Base-by-base conservation (phyloP, 495 filamentous ascomycete species). In the Penicillium waksmanii region DNA sequence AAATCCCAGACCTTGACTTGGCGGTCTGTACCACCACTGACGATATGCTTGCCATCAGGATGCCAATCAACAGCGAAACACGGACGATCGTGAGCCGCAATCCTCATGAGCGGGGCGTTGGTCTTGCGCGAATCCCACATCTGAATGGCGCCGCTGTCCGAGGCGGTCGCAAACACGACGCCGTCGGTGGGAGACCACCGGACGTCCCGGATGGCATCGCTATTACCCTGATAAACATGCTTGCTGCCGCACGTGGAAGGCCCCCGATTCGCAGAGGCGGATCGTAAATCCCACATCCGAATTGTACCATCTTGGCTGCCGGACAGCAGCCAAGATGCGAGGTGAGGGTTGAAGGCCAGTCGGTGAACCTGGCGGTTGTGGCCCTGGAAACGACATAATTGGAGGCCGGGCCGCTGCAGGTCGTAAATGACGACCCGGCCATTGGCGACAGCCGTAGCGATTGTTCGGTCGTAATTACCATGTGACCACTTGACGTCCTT, bases 1-100 rank as follows among this genome's bases (percentile, higher is more conserved):
- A 97, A 83, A 71, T 98, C 92, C 96, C 96, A 98, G 34, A 98
- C 86, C 67, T 93, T 87, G 63, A 96, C 89, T 51, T 87, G 89
- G 59, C 86, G 85, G 69, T 98, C 95, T 23, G 84, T 80, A 38
- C 93, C 89, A 23, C 89, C 92, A 67, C 91, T 96, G 38, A 89
- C 87, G 15, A 96, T 78, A 71, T 98, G 90, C 58, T 90, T 90
- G 31, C 95, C 95, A 71, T 97, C 94, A 1, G 92, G 92, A 68
- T 98, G 95, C 95, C 96, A 98, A 63, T 96, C 91, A 49, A 98
- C 87, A 5, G 91, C 82, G 56, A 85, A 87, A 66, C 90, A 96
- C 0, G 87, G 83, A 43, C 86, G 89, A 63, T 89, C 84, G 70
- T 98, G 95, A 31, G 92, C 96, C 47, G 89, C 87, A 60, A 97